These are phyloP conservation scores for Aureobasidium uvarum DNA, from an alignment of 2,329 filamentous ascomycete species.

Conservation along the genomic window DNA sequence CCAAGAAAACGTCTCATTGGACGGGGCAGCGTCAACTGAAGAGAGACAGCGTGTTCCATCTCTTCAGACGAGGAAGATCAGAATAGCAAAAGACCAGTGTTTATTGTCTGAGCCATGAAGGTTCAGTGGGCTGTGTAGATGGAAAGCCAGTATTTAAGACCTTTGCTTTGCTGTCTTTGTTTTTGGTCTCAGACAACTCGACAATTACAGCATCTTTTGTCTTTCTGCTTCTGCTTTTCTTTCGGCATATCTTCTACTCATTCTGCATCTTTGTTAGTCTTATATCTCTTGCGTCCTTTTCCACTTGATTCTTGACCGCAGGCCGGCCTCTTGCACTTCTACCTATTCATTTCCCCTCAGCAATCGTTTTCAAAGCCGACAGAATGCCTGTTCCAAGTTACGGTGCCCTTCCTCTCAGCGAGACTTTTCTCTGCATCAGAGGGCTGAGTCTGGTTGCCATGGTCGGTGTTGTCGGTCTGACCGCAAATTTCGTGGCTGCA, in stretches of 20 bases:
- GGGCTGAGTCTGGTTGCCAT: constrained; percentile 69
- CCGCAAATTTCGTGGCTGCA: constrained; percentile 75
- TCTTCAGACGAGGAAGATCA: background rate
- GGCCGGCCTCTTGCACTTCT: background rate
- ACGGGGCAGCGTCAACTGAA: constrained; percentile 20
- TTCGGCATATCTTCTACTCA: background rate
- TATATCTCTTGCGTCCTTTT: background rate
- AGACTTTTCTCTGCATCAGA: constrained; percentile 73
- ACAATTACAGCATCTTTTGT: background rate
- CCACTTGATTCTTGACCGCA: background rate
- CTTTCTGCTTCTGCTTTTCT: background rate
- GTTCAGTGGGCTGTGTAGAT: background rate
- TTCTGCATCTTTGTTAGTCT: background rate
- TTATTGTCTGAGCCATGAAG: background rate
- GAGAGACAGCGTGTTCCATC: constrained; percentile 20
- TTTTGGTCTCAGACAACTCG: constrained; percentile 7
- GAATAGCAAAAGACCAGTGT: constrained; percentile 3
- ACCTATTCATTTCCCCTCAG: background rate
- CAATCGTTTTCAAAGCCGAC: background rate
- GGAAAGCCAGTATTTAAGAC: constrained; percentile 8
- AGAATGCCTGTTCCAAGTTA: constrained; percentile 59
- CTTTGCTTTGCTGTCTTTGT: background rate
- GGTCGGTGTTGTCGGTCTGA: constrained; percentile 74
- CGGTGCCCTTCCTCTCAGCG: constrained; percentile 66
- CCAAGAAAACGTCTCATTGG: constrained; percentile 11